Evolutionary conservation across 2,329 filamentous ascomycete genomes (phyloP).

Genomic region (Talaromyces albobiverticillius): DNA sequence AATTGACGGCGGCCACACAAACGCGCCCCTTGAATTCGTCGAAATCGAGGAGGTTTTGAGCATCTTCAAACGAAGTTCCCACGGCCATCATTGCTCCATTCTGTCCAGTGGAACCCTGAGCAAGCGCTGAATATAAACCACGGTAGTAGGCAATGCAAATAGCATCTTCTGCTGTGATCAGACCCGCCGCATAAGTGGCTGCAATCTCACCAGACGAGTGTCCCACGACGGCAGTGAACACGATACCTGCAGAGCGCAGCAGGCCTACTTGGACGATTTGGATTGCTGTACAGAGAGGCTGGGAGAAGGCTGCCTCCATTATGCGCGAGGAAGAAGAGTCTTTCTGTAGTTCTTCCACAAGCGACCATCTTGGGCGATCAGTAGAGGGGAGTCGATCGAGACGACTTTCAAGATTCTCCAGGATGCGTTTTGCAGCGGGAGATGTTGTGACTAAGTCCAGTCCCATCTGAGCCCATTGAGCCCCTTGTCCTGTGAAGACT

Average conservation of each 20-base stretch:
- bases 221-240: conserved; percentile 36
- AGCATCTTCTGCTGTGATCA: conserved; percentile 34
- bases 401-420: conserved; percentile 20
- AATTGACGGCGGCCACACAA: conserved; percentile 33
- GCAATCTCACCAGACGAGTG: conserved; percentile 50
- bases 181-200: conserved; percentile 45
- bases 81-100: conserved; percentile 33
- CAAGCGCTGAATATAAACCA: conserved; percentile 22
- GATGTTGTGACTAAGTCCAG: neutral
- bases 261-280: conserved; percentile 20
- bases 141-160: conserved; percentile 41
- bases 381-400: neutral
- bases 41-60: conserved; percentile 15
- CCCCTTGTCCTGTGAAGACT: conserved; percentile 31
- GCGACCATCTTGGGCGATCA: neutral
- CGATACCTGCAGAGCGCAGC: conserved; percentile 26
- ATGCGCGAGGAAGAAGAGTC: no score
- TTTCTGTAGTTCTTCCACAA: no score
- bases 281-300: conserved; percentile 21
- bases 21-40: conserved; percentile 16
- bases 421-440: no score
- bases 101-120: neutral
- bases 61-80: conserved; percentile 23
- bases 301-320: conserved; percentile 16
- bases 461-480: conserved; percentile 32